Evolutionary conservation across 1,284 basidiomycete genomes (phyloP).

Genomic region (Anthracocystis panici-leucophaei): DNA sequence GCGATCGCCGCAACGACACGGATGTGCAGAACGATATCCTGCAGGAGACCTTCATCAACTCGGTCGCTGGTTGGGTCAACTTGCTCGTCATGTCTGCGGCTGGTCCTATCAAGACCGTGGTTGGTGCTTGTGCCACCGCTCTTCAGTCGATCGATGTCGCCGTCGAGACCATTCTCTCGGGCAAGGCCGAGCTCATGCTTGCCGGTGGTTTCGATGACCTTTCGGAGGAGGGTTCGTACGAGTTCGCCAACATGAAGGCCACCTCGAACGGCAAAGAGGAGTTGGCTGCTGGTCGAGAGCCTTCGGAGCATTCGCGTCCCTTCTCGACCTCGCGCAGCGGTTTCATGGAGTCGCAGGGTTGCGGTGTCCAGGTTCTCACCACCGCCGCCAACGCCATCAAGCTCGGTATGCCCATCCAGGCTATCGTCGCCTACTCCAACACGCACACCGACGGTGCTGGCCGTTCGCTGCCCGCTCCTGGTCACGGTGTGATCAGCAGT

Average conservation of each 20-base stretch:
- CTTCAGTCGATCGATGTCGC: slow-evolving; percentile 98
- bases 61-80: slow-evolving; percentile 89
- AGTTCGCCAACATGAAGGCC: slow-evolving; percentile 98
- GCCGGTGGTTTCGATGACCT: slow-evolving; percentile 98
- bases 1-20: slow-evolving; percentile 94
- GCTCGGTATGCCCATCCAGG: slow-evolving; percentile 91
- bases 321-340: slow-evolving; percentile 86
- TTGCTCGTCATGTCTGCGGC: slow-evolving; percentile 74
- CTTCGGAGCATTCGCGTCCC: slow-evolving; percentile 95
- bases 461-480: slow-evolving; percentile 80
- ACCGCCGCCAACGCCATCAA: slow-evolving; percentile 93
- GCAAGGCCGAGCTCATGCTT: slow-evolving; percentile 99
- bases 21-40: slow-evolving; percentile 98
- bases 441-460: slow-evolving; percentile 94
- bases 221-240: slow-evolving; percentile 94
- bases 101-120: slow-evolving; percentile 97
- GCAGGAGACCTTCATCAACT: slow-evolving; percentile 81
- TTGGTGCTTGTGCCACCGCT: slow-evolving; percentile 97
- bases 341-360: slow-evolving; percentile 90
- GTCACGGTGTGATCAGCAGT: slow-evolving; percentile 64
- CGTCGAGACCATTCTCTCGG: slow-evolving; percentile 90
- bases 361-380: slow-evolving; percentile 97
- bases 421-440: slow-evolving; percentile 92
- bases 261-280: slow-evolving; percentile 96
- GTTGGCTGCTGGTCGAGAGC: slow-evolving; percentile 97